phyloP scores from a whole-genome alignment of 139 green algal genomes.

The Chlamydomonas incerta region DNA sequence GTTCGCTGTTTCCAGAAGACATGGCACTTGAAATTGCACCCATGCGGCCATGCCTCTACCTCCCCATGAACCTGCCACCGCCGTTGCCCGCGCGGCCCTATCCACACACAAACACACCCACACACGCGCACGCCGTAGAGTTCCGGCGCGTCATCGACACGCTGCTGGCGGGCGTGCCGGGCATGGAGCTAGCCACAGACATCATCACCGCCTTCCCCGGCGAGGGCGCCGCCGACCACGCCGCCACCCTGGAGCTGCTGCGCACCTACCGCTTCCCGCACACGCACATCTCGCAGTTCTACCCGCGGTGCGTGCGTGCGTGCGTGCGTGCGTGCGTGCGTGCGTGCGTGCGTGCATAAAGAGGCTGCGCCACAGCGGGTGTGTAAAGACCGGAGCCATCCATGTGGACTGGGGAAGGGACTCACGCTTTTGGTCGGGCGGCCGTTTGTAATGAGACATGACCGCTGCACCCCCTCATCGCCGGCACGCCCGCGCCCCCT shows the following conservation, averaged over 20 bases:
- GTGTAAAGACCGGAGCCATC: too few species aligned
- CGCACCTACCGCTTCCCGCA: slow-evolving; percentile 86
- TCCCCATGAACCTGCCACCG: not conserved
- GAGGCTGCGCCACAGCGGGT: too few species aligned
- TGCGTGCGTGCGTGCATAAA: too few species aligned
- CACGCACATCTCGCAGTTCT: slow-evolving; percentile 95
- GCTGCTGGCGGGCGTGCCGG: slow-evolving; percentile 75
- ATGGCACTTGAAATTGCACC: too few species aligned
- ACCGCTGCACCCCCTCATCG: too few species aligned
- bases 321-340: not conserved
- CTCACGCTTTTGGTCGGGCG: too few species aligned
- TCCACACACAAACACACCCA: not conserved
- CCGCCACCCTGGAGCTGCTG: slow-evolving; percentile 84
- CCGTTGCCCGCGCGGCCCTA: not conserved
- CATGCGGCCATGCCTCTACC: too few species aligned
- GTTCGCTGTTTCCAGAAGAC: too few species aligned
- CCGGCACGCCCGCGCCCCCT: too few species aligned
- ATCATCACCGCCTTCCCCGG: slow-evolving; percentile 89
- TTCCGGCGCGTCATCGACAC: slow-evolving; percentile 83
- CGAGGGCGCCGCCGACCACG: slow-evolving; percentile 85
- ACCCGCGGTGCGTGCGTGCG: slow-evolving; percentile 64
- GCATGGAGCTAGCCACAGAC: slow-evolving; percentile 92
- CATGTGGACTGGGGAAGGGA: too few species aligned
- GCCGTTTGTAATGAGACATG: too few species aligned
- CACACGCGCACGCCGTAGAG: slow-evolving; percentile 41